phyloP scores from a whole-genome alignment of 1,284 basidiomycete genomes.

The Tausonia pullulans region DNA sequence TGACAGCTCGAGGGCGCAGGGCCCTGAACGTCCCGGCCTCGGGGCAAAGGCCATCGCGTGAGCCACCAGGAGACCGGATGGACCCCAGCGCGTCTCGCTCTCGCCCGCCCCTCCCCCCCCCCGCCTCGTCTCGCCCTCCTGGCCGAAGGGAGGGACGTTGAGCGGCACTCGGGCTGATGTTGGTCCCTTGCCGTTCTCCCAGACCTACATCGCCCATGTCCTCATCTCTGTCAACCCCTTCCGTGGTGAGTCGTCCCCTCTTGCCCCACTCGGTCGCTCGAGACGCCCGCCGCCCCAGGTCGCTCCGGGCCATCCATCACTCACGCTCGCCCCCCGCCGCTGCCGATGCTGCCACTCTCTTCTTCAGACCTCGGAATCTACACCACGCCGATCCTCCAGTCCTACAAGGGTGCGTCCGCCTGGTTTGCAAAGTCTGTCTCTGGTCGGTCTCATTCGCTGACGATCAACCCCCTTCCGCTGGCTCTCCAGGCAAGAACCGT shows the following conservation, averaged over 20 bases:
- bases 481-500: constrained; percentile 71
- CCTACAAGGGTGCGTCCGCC: constrained; percentile 47
- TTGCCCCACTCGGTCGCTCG: neutral
- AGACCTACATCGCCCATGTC: constrained; percentile 94
- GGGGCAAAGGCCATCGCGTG: too few species aligned
- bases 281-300: neutral
- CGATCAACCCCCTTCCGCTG: too few species aligned
- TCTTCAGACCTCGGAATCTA: constrained; percentile 87
- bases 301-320: neutral
- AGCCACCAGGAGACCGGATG: neutral
- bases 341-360: neutral
- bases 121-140: too few species aligned
- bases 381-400: constrained; percentile 70
- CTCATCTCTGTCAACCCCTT: constrained; percentile 99
- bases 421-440: too few species aligned
- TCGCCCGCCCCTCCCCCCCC: neutral
- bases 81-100: neutral
- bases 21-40: too few species aligned
- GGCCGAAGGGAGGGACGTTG: too few species aligned
- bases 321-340: neutral
- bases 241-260: constrained; percentile 48
- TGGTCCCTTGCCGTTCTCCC: neutral
- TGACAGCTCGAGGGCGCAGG: too few species aligned
- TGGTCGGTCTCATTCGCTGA: too few species aligned
- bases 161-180: too few species aligned